Evolutionary conservation across 768 basidiomycete genomes (phyloP), one percentile per base, ranked within the genome.

Genomic region (Hypholoma sublateritium): DNA sequence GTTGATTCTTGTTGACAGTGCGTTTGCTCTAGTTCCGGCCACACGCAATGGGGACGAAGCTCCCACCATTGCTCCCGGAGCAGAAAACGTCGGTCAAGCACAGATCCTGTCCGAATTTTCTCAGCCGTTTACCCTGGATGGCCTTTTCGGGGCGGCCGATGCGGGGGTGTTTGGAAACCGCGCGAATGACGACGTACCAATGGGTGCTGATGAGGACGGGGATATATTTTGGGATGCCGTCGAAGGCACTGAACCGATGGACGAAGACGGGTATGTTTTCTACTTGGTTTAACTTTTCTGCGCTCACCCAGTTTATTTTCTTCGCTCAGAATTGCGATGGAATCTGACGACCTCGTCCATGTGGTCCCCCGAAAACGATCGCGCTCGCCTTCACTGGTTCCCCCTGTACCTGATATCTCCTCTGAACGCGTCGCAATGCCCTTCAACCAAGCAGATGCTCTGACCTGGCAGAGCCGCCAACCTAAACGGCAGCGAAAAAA

Each of bases 131-230:
- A 84, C 88, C 58, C 68, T 83, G 2, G 91, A 84, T 11, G 95
- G 88, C 0, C 71, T 98, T 4, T 95, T 96, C 61, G 86, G 87
- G 5, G 82, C 80, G 39, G 87, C 90, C 0, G 94, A 94, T 66
- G 85, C 84, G 11, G 89, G 87, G n/a, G 92, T 91, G 8, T 91
- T 91, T 57, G 83, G 77, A 39, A 76, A 73, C 9, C 73, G 73
- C 2, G 66, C 68, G n/a, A 74, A 78, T 36, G 77, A 62, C 3
- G 65, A 64, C 32, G 35, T 81, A 24, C 70, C 74, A 0, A 75
- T 80, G 71, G 68, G 80, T 59, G 74, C 69, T 5, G 76, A 81
- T 56, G 80, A 79, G 42, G 75, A 73, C 17, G 67, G 68, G 13
- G 78, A 80, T 41, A 60, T 74, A 3, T 77, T 76, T 50, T 77